Evolutionary conservation across 371 early-diverging fungal species (phyloP), one percentile per base, ranked within the genome.

Genomic region (Thermomucor indicae-seudaticae): DNA sequence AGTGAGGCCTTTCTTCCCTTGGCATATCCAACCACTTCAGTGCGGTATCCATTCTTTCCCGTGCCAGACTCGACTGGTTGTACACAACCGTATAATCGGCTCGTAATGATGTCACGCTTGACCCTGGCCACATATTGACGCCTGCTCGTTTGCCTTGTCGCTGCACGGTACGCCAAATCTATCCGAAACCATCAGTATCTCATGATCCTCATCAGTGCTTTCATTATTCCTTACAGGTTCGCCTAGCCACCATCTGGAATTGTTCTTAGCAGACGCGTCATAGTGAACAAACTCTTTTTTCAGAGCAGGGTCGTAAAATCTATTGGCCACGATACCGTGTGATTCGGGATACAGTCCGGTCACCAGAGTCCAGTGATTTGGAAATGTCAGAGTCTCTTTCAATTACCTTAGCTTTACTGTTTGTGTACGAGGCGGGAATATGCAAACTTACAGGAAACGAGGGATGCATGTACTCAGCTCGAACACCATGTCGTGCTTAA

Each of bases 281-380:
- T 62, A 79, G 64, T 93, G 90, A 14, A 67, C 67, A 69, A 95
- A 96, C 1, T 83, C 75, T 41, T 84, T 84, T 34, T 86, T 78
- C 4, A 83, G 40, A 2, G 4, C 48, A 0, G 90, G 82, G 62
- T 94, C 96, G 53, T 78, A 90, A 60, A 96, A 97, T 25, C 71
- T 76, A 64, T 97, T 96, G 41, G 81, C 85, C 1, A 97, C 90
- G 55, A 97, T 96, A 4, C 96, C 97, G 56, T 97, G 96, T 3
- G 79, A 67, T 40, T 90, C 88, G 0, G 97, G 96, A 58, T 87
- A 90, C 38, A 95, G 61, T 5, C 97, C 97, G 1, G 97, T 96
- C 1, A 74, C 90, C 17, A 97, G 62, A 2, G 95, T 80, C 68
- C 91, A 95, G 61, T 97, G 96, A 69, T 97, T 97, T 4, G 97